Evolutionary conservation across 306 rosid species (phyloP).

Genomic region (Vachellia pachyceras): DNA sequence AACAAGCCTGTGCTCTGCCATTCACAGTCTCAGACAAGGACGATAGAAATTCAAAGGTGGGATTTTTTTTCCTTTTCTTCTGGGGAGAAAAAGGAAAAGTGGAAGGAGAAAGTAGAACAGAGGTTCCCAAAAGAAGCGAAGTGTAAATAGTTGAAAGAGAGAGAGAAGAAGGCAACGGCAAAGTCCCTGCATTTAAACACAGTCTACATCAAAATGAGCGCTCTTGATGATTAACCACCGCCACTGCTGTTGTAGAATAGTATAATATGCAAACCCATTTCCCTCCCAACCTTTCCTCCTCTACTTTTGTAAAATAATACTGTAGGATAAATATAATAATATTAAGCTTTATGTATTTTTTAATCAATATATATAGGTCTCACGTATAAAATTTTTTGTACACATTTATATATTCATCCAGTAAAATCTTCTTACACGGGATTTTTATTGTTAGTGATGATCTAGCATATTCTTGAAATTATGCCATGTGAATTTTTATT

Average conservation of each 20-base stretch:
- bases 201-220: constrained; percentile 81
- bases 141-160: constrained; percentile 12
- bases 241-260: constrained; percentile 63
- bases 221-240: constrained; percentile 98
- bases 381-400: no score
- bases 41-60: background rate
- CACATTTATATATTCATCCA: no score
- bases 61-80: background rate
- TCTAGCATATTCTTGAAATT: no score
- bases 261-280: constrained; percentile 14
- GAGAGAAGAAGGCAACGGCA: constrained; percentile 33
- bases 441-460: no score
- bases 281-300: constrained; percentile 41
- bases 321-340: no score
- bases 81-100: constrained; percentile 19
- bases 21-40: constrained; percentile 44
- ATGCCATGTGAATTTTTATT: no score
- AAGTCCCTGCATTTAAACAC: constrained; percentile 70
- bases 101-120: background rate
- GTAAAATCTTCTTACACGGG: no score
- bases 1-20: constrained; percentile 48
- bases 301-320: constrained; percentile 36
- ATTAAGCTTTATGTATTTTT: no score
- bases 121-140: constrained; percentile 31
- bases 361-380: no score